These are phyloP conservation scores for Ustilago cynodontis DNA, from an alignment of 1,284 basidiomycete genomes.

Conservation along the genomic window DNA sequence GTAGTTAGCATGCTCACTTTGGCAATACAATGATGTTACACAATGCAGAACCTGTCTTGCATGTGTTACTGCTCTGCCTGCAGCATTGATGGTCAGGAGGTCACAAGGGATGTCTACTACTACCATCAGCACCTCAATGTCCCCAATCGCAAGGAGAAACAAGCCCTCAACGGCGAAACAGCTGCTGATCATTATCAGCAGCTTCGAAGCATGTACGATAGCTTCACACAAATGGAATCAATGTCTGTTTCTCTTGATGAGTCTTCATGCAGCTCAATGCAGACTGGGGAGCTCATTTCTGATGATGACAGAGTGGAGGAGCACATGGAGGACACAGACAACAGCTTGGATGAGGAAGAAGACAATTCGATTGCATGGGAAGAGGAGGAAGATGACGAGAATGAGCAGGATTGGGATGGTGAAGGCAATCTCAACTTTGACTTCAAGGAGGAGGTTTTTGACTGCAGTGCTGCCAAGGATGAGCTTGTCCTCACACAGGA, in stretches of 20 bases:
- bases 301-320: not conserved
- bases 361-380: not conserved
- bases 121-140: not conserved
- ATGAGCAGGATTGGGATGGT: not conserved
- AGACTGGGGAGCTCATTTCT: not conserved
- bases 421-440: slow-evolving; percentile 1
- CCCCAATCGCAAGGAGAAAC: not conserved
- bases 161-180: too few species aligned
- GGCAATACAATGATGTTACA: not conserved
- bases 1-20: not conserved
- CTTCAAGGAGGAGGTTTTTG: not conserved
- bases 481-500: not conserved
- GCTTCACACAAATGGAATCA: not conserved
- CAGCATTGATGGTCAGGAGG: not conserved
- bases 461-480: not conserved
- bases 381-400: not conserved
- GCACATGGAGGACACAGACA: not conserved
- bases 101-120: not conserved
- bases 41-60: not conserved
- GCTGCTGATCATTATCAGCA: too few species aligned
- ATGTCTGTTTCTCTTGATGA: not conserved
- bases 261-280: not conserved
- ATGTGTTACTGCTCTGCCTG: not conserved
- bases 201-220: not conserved
- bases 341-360: not conserved